A percentile compares a stretch with the other conserved stretches of the same genome.
These are phyloP conservation scores for Sclerotinia spermophila DNA, from an alignment of 2,329 filamentous ascomycete species.

Conservation along the genomic window DNA sequence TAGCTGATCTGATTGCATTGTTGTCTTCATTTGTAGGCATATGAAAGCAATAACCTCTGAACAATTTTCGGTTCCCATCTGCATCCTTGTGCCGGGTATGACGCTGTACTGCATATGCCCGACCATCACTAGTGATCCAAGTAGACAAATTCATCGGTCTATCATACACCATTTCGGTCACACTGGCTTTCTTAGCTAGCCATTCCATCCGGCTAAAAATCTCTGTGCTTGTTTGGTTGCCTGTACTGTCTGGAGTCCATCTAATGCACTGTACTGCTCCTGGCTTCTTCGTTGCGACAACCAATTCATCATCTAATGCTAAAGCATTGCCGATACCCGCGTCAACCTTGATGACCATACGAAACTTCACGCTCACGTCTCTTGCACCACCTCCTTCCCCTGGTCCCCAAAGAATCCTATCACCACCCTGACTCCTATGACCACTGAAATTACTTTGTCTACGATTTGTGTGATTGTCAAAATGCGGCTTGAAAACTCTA, in stretches of 20 bases:
- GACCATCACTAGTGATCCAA: constrained; percentile 87
- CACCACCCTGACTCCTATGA: constrained; percentile 45
- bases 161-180: constrained; percentile 87
- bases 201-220: constrained; percentile 83
- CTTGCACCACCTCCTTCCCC: constrained; percentile 79
- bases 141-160: constrained; percentile 93
- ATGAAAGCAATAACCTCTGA: constrained; percentile 90
- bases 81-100: constrained; percentile 44
- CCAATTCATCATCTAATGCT: constrained; percentile 85
- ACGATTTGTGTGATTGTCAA: constrained; percentile 63
- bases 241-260: constrained; percentile 80
- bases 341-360: constrained; percentile 97
- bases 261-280: constrained; percentile 95
- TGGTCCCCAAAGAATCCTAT: constrained; percentile 66
- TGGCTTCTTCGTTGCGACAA: constrained; percentile 88
- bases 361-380: constrained; percentile 86
- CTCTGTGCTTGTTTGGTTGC: constrained; percentile 86
- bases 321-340: constrained; percentile 86
- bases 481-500: constrained; percentile 79
- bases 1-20: constrained; percentile 68
- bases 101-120: constrained; percentile 86
- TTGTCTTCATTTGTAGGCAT: constrained; percentile 57
- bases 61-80: constrained; percentile 57
- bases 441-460: constrained; percentile 59
- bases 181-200: constrained; percentile 71